phyloP scores from a whole-genome alignment of 805 yeast genomes.

The Ogataea chonburiensis region DNA sequence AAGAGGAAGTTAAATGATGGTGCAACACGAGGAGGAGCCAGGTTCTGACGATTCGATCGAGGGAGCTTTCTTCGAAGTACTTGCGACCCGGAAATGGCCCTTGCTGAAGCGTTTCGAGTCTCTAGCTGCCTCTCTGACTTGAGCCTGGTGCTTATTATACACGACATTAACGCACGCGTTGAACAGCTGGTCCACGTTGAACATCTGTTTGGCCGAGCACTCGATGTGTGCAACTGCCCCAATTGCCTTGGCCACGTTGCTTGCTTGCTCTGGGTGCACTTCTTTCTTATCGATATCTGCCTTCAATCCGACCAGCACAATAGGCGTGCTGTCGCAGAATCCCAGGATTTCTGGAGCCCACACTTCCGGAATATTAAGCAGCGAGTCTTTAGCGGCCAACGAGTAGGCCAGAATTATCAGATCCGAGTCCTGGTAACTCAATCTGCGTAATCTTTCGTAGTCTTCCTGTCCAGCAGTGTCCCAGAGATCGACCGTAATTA shows the following conservation, averaged over 20 bases:
- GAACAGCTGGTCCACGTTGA: constrained; percentile 67
- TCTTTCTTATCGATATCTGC: constrained; percentile 53
- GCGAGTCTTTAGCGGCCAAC: constrained; percentile 57
- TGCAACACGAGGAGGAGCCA: constrained; percentile 13
- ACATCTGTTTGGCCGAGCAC: constrained; percentile 74
- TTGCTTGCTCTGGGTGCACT: constrained; percentile 28
- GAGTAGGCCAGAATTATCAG: constrained; percentile 74
- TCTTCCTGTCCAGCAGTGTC: constrained; percentile 96
- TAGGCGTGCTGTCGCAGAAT: constrained; percentile 79
- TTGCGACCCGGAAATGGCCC: constrained; percentile 25
- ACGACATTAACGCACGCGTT: constrained; percentile 44
- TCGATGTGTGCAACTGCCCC: constrained; percentile 73
- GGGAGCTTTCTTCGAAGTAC: constrained; percentile 17
- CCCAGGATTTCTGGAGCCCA: constrained; percentile 89
- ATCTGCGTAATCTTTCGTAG: constrained; percentile 82
- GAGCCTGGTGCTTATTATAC: constrained; percentile 22
- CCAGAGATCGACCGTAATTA: constrained; percentile 85
- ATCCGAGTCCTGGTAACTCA: constrained; percentile 83
- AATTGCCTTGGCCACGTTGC: constrained; percentile 38
- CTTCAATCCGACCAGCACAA: constrained; percentile 80
- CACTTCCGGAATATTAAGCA: constrained; percentile 70
- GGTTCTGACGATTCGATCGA: constrained; percentile 6
- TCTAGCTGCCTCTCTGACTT: constrained; percentile 11
- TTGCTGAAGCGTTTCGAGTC: constrained; percentile 21
- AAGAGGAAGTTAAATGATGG: constrained; percentile 8